Evolutionary conservation across 202 grass and related monocot genomes (phyloP).

Genomic region (Zizania palustris): DNA sequence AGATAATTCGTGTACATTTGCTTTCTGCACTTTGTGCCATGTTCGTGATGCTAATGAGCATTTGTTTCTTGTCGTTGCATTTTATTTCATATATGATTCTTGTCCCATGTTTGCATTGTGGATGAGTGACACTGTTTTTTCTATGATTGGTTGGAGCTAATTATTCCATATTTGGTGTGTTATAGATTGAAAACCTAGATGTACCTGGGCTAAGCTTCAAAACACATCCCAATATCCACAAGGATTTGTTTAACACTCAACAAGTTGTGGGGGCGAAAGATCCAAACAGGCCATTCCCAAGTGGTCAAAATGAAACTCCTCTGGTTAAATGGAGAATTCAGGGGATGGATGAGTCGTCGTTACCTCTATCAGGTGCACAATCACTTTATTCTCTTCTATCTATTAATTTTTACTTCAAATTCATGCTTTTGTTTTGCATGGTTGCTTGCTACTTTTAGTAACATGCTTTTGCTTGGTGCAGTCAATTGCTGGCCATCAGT

Average conservation of each 20-base stretch:
- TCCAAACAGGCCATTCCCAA: conserved; percentile 88
- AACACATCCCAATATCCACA: conserved; percentile 83
- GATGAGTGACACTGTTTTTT: neutral
- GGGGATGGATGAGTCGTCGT: conserved; percentile 69
- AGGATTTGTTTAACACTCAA: conserved; percentile 84
- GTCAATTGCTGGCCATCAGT: conserved; percentile 93
- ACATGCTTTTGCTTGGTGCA: conserved; percentile 34
- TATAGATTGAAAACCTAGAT: conserved; percentile 78
- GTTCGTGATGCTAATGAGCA: neutral
- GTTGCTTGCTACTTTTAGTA: conserved; percentile 32
- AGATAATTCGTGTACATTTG: conserved; percentile 14
- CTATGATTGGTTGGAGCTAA: neutral
- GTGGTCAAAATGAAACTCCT: conserved; percentile 88
- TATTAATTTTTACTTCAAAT: conserved; percentile 16
- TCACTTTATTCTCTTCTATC: conserved; percentile 31
- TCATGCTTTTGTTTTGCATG: conserved; percentile 34
- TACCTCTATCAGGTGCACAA: conserved; percentile 71
- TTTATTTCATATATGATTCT: neutral
- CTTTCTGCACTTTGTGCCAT: neutral
- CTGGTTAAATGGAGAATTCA: conserved; percentile 94
- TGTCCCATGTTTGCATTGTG: neutral
- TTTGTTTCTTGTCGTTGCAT: neutral
- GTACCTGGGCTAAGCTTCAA: conserved; percentile 80
- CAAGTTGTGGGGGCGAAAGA: conserved; percentile 87
- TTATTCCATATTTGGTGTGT: conserved; percentile 34